A percentile compares a stretch with the other conserved stretches of the same genome.
Evolutionary conservation across 2,329 filamentous ascomycete genomes (phyloP).

Genomic region (Orbilia blumenaviensis): DNA sequence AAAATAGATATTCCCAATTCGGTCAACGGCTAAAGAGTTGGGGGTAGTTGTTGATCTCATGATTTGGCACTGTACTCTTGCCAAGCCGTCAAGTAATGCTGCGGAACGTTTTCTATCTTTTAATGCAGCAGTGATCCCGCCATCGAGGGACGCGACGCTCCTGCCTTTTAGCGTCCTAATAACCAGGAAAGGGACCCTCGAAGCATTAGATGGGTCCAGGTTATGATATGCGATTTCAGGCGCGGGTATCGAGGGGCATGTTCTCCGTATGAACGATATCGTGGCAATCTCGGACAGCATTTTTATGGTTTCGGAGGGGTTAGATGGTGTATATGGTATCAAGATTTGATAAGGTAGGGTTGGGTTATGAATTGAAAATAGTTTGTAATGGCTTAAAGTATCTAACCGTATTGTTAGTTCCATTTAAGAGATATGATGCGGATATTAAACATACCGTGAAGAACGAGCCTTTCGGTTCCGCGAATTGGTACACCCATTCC

Average conservation of each 20-base stretch:
- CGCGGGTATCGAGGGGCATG: slow-evolving; percentile 30
- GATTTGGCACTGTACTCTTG: slow-evolving; percentile 32
- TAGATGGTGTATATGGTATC: slow-evolving; percentile 20
- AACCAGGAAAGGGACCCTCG: slow-evolving; percentile 38
- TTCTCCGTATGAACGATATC: slow-evolving; percentile 41
- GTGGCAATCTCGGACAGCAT: slow-evolving; percentile 47
- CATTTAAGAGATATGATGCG: background rate
- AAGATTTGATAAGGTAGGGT: slow-evolving; percentile 37
- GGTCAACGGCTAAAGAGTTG: slow-evolving; percentile 21
- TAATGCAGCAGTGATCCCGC: slow-evolving; percentile 20
- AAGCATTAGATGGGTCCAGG: slow-evolving; percentile 33
- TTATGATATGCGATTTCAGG: slow-evolving; percentile 45
- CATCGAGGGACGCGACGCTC: slow-evolving; percentile 16
- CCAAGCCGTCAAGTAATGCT: slow-evolving; percentile 26
- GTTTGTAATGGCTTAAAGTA: slow-evolving; percentile 25
- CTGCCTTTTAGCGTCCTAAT: slow-evolving; percentile 31
- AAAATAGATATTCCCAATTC: slow-evolving; percentile 46
- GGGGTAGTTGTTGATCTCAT: slow-evolving; percentile 25
- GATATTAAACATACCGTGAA: slow-evolving; percentile 5
- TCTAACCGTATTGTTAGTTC: slow-evolving; percentile 1
- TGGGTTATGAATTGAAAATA: slow-evolving; percentile 35
- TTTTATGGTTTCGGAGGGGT: slow-evolving; percentile 20
- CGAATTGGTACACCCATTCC: slow-evolving; percentile 38
- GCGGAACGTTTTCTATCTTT: slow-evolving; percentile 40
- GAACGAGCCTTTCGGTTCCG: slow-evolving; percentile 29